Base-by-base conservation (phyloP, 768 basidiomycete species). In the Mycena latifolia region DNA sequence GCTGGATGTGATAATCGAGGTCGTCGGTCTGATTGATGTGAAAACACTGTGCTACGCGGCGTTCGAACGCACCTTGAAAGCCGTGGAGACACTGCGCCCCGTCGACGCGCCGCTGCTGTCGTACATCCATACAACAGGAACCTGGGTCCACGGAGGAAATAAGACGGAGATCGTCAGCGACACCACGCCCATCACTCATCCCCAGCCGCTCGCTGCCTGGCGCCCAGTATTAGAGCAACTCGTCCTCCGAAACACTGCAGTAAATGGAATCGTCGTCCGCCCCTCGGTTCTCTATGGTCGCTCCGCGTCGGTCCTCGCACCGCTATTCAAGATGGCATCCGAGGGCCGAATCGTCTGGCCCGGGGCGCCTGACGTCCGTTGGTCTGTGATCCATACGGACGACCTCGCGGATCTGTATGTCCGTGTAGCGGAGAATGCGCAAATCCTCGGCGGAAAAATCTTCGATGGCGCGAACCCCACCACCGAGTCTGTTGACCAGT, bases 241-340 rank as follows among this genome's bases (percentile, higher is more conserved):
- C 31, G 74, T 81, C 27, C 45, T 78, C 45, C 68, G 24, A 11
- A 72, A 73, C 64, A 41, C 73, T 2, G 67, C 70, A 14, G 69
- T 85, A 9, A 77, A 82, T 67, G 83, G 83, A 20, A 80, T 84
- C 60, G 83, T 85, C 62, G 76, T 86, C 41, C 81, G 85, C 17
- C 81, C 82, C 0, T 69, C 76, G 6, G 64, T 84, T n/a, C 62
- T 85, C n/a, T 84, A 83, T 67, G 85, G 84, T 8, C 76, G 78
- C 20, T 72, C 77, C 9, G 82, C 71, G 20, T 84, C 83, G 10
- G 63, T 81, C 24, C 45, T 78, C 29, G 77, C 70, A 2, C 28
- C 50, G 20, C 51, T 80, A 4, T 85, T 85, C 72, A 43, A 61
- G 12, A 73, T 77, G 11, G 74, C 76, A 27, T 46, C 69, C 3